Evolutionary conservation across 2,329 filamentous ascomycete species (phyloP).

Genomic region (Aphanoascus verrucosus): DNA sequence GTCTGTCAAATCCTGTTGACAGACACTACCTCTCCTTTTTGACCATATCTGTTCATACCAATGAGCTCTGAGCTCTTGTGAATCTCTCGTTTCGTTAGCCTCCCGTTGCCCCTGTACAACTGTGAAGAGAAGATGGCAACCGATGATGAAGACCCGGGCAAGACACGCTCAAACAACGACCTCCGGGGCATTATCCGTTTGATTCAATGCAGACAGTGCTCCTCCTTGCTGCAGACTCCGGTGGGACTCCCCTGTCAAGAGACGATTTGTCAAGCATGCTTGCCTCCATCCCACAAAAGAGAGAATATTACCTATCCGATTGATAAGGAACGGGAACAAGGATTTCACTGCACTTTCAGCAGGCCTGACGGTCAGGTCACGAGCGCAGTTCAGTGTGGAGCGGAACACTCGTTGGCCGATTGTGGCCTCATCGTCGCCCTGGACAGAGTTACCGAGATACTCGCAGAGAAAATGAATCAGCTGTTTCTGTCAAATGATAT

Average conservation of each 20-base stretch:
- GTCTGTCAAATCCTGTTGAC: too few relatives aligned
- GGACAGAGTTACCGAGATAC: conserved; percentile 55
- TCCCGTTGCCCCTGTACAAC: background rate
- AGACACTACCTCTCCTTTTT: too few relatives aligned
- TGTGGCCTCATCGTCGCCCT: conserved; percentile 68
- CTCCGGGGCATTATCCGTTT: conserved; percentile 57
- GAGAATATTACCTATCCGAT: conserved; percentile 68
- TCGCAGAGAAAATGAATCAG: conserved; percentile 32
- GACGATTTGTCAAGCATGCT: conserved; percentile 62
- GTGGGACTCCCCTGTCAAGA: conserved; percentile 73
- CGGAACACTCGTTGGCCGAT: conserved; percentile 65
- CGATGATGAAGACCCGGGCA: background rate
- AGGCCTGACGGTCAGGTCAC: background rate
- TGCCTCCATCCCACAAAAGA: conserved; percentile 56
- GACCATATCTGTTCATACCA: too few relatives aligned
- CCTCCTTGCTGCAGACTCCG: conserved; percentile 54
- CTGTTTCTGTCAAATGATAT: conserved; percentile 27
- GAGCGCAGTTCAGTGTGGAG: conserved; percentile 47
- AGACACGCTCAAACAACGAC: conserved; percentile 28
- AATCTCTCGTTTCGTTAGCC: too few relatives aligned
- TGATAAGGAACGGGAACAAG: conserved; percentile 53
- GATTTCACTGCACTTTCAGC: conserved; percentile 56
- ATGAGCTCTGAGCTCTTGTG: too few relatives aligned
- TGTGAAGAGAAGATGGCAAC: background rate
- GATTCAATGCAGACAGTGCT: conserved; percentile 68